phyloP scores from a whole-genome alignment of 306 rosid species.

The Quercus cerris region DNA sequence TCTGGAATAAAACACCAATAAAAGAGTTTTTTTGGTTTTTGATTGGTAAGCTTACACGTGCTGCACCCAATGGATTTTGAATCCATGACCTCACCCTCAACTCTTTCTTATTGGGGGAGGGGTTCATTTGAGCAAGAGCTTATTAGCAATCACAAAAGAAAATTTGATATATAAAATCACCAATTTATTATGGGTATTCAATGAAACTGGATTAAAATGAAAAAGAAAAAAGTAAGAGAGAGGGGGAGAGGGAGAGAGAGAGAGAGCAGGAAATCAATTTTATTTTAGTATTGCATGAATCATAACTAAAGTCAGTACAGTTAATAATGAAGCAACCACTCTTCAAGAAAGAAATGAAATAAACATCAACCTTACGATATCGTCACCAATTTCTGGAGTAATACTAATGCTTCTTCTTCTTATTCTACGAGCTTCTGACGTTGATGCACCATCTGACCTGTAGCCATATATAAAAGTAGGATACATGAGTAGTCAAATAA shows the following conservation, averaged over 20 bases:
- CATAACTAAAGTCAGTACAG: constrained; percentile 10
- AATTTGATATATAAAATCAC: background rate
- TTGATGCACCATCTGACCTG: constrained; percentile 81
- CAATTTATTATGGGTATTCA: background rate
- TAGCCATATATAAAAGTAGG: constrained; percentile 40
- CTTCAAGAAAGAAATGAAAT: constrained; percentile 22
- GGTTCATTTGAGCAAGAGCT: no score
- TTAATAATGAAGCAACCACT: constrained; percentile 13
- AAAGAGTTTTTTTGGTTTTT: no score
- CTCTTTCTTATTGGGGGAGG: no score
- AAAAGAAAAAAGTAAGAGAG: background rate
- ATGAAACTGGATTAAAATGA: background rate
- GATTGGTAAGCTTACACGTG: no score
- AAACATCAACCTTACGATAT: constrained; percentile 86
- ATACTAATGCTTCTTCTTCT: constrained; percentile 98
- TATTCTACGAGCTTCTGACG: constrained; percentile 77
- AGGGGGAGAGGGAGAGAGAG: background rate
- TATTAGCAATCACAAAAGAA: background rate
- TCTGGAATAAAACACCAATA: background rate
- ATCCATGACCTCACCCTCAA: no score
- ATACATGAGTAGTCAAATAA: constrained; percentile 9
- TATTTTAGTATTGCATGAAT: background rate
- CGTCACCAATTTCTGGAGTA: constrained; percentile 98
- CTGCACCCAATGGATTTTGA: no score
- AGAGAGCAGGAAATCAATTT: background rate